These are phyloP conservation scores for Penicillium soppii DNA, from an alignment of 495 filamentous ascomycete genomes.

Conservation along the genomic window DNA sequence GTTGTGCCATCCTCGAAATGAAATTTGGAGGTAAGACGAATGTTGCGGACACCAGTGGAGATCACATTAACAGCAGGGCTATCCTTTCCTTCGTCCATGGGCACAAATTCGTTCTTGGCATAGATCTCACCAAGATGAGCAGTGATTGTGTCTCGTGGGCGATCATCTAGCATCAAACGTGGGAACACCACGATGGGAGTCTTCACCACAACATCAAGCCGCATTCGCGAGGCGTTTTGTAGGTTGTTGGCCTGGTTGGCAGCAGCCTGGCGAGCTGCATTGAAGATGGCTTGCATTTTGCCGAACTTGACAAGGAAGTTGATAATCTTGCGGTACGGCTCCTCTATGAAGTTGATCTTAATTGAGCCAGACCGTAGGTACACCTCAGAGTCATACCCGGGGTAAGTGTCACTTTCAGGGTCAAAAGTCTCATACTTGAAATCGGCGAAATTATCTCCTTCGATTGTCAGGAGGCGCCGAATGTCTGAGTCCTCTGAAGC, in stretches of 20 bases:
- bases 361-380: conserved; percentile 88
- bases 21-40: conserved; percentile 85
- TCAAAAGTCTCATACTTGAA: conserved; percentile 98
- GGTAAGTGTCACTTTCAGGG: conserved; percentile 67
- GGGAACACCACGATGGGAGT: conserved; percentile 97
- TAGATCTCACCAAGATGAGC: conserved; percentile 97
- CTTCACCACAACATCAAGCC: conserved; percentile 89
- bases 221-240: conserved; percentile 83
- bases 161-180: conserved; percentile 58
- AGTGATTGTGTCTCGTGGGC: conserved; percentile 77
- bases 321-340: conserved; percentile 97
- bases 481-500: conserved; percentile 76
- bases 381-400: conserved; percentile 93
- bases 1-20: conserved; percentile 68
- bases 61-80: conserved; percentile 83
- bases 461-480: conserved; percentile 85
- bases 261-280: conserved; percentile 93
- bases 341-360: conserved; percentile 93
- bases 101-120: conserved; percentile 86
- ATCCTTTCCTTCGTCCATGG: conserved; percentile 68
- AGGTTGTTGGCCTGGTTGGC: conserved; percentile 90
- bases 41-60: conserved; percentile 86
- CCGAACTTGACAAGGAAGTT: conserved; percentile 97
- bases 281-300: conserved; percentile 99
- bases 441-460: conserved; percentile 95